phyloP scores from a whole-genome alignment of 2,329 filamentous ascomycete species.

The Cercospora citrullina region DNA sequence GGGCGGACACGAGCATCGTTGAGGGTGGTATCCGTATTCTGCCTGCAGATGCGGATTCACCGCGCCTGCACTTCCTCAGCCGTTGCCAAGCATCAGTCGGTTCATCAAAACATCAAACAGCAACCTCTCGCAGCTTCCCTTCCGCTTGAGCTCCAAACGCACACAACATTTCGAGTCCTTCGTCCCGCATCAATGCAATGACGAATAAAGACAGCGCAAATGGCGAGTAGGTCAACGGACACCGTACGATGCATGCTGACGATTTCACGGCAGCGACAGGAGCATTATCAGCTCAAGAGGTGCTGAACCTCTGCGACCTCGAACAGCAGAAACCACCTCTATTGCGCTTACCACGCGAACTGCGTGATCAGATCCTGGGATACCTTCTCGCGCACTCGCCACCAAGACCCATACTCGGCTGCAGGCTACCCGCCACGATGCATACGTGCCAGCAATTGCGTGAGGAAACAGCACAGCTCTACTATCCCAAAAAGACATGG shows the following conservation, averaged over 20 bases:
- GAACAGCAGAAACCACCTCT: slow-evolving; percentile 1
- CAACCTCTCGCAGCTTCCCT: neutral
- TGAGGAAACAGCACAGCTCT: slow-evolving; percentile 13
- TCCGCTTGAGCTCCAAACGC: neutral
- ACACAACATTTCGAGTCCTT: neutral
- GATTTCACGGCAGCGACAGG: neutral
- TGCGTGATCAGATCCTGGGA: slow-evolving; percentile 13
- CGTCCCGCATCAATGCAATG: neutral
- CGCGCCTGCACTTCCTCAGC: neutral
- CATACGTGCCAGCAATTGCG: slow-evolving; percentile 3
- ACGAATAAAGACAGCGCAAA: neutral
- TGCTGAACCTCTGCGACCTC: neutral
- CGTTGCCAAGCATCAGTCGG: neutral
- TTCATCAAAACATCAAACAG: neutral
- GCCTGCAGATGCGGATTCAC: neutral
- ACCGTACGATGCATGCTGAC: neutral
- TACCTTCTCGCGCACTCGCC: neutral
- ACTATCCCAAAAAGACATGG: slow-evolving; percentile 13
- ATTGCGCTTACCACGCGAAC: slow-evolving; percentile 14
- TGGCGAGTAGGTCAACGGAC: neutral
- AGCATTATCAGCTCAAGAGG: neutral
- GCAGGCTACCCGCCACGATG: neutral
- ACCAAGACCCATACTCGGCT: slow-evolving; percentile 6
- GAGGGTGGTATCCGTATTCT: neutral
- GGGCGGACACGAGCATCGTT: neutral